Percentiles rank a stretch among this genome's conserved stretches.
Conservation (phyloP, 495 filamentous ascomycete genomes). For the Trypethelium eluteriae region DNA sequence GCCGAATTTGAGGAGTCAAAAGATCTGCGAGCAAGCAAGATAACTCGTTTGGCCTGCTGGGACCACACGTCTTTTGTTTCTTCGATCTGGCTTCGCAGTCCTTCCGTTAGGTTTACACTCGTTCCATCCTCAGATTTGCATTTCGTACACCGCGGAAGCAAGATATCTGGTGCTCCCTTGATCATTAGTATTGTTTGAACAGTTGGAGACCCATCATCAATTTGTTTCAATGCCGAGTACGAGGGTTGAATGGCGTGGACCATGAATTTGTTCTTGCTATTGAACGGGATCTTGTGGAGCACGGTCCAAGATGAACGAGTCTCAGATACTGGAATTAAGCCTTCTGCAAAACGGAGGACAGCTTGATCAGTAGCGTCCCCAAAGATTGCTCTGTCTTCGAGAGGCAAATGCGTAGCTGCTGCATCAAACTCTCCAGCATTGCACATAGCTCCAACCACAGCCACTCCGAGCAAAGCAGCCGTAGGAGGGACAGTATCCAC, state of each 20-base stretch:
- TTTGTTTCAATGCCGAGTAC: slow-evolving; percentile 21
- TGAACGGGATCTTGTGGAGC: slow-evolving; percentile 28
- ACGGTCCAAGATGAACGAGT: not conserved
- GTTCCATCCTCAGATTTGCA: slow-evolving; percentile 39
- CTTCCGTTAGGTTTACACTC: slow-evolving; percentile 33
- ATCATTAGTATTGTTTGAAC: slow-evolving; percentile 18
- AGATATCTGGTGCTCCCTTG: slow-evolving; percentile 48
- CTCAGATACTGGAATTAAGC: slow-evolving; percentile 12
- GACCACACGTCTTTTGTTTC: slow-evolving; percentile 40
- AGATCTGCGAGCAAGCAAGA: slow-evolving; percentile 42
- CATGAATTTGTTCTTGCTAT: slow-evolving; percentile 37
- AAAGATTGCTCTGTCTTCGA: slow-evolving; percentile 29
- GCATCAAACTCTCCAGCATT: slow-evolving; percentile 34
- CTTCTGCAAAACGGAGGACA: slow-evolving; percentile 30
- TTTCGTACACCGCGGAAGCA: slow-evolving; percentile 40
- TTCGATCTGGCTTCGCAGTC: slow-evolving; percentile 28
- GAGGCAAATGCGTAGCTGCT: slow-evolving; percentile 20
- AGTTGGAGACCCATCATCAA: not conserved
- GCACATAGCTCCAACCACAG: slow-evolving; percentile 25
- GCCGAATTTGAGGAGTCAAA: slow-evolving; percentile 23
- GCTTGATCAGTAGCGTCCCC: slow-evolving; percentile 36
- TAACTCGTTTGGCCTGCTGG: slow-evolving; percentile 45
- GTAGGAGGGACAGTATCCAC: not conserved
- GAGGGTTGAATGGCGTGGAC: slow-evolving; percentile 25
- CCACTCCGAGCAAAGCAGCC: not conserved